A percentile compares a stretch with the other conserved stretches of the same genome.
These are phyloP conservation scores for Thyridium curvatum DNA, from an alignment of 2,329 filamentous ascomycete genomes.

Conservation along the genomic window DNA sequence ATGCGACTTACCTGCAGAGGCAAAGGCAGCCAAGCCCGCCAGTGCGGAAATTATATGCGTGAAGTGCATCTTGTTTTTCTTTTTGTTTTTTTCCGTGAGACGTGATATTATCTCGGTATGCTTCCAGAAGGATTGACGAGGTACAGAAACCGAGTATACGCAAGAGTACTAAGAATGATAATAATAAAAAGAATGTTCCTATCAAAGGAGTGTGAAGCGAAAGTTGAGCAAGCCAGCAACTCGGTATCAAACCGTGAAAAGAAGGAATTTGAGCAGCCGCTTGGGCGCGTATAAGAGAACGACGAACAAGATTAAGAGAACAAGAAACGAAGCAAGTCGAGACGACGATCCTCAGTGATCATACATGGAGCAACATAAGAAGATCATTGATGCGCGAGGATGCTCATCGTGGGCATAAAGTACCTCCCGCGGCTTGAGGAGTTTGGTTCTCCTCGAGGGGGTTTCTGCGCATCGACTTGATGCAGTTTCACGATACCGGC, in stretches of 20 bases:
- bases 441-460: no score
- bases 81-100: no score
- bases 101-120: constrained; percentile 1
- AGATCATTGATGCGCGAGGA: no score
- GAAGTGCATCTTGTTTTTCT: constrained; percentile 21
- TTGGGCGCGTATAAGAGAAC: constrained; percentile 10
- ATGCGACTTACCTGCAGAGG: constrained; percentile 16
- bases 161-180: not conserved
- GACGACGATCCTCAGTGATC: no score
- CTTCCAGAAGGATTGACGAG: not conserved
- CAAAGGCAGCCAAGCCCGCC: constrained; percentile 18
- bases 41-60: constrained; percentile 18
- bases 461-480: no score
- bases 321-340: constrained; percentile 1
- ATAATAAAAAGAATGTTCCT: constrained; percentile 6
- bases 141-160: no score
- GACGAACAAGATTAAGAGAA: not conserved
- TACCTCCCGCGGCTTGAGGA: no score
- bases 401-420: no score
- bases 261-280: constrained; percentile 10
- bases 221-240: no score
- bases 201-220: constrained; percentile 7
- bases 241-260: no score
- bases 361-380: no score
- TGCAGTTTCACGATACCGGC: no score